phyloP scores from a whole-genome alignment of 768 basidiomycete genomes.

The Collybia mongolica region DNA sequence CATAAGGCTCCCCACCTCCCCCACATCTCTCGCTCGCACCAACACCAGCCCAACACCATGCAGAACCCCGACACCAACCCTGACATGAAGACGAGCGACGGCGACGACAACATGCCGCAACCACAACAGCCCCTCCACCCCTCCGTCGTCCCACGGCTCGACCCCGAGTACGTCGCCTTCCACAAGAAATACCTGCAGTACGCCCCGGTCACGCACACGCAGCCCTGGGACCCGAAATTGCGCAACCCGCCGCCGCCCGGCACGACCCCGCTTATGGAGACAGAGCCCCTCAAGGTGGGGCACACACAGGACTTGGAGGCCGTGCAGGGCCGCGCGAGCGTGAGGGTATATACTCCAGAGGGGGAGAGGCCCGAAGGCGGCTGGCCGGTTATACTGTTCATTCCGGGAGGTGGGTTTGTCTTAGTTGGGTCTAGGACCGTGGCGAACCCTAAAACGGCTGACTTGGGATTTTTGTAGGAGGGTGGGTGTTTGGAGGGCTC shows the following conservation, averaged over 20 bases:
- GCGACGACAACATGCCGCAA: no score
- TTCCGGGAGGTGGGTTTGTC: slow-evolving; percentile 55
- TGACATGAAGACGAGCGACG: no score
- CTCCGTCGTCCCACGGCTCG: slow-evolving; percentile 51
- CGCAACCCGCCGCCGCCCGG: slow-evolving; percentile 31
- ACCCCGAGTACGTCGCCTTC: slow-evolving; percentile 66
- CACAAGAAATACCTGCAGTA: slow-evolving; percentile 49
- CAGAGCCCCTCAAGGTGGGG: slow-evolving; percentile 54
- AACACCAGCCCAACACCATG: no score
- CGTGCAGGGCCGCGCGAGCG: slow-evolving; percentile 41
- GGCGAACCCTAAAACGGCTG: no score
- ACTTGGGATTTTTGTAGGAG: slow-evolving; percentile 56
- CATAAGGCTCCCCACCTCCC: no score
- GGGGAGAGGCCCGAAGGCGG: slow-evolving; percentile 46
- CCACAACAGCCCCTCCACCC: slow-evolving; percentile 50
- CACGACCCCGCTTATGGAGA: slow-evolving; percentile 54
- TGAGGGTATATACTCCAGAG: slow-evolving; percentile 63
- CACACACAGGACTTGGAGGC: slow-evolving; percentile 48
- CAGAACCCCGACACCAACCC: no score
- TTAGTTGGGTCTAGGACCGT: no score
- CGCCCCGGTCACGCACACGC: slow-evolving; percentile 45
- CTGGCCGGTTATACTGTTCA: slow-evolving; percentile 72
- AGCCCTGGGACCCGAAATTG: slow-evolving; percentile 58
- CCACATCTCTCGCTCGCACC: no score
- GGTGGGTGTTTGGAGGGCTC: slow-evolving; percentile 72